phyloP scores from a whole-genome alignment of 371 early-diverging fungal species.

The Entomophthora muscae region DNA sequence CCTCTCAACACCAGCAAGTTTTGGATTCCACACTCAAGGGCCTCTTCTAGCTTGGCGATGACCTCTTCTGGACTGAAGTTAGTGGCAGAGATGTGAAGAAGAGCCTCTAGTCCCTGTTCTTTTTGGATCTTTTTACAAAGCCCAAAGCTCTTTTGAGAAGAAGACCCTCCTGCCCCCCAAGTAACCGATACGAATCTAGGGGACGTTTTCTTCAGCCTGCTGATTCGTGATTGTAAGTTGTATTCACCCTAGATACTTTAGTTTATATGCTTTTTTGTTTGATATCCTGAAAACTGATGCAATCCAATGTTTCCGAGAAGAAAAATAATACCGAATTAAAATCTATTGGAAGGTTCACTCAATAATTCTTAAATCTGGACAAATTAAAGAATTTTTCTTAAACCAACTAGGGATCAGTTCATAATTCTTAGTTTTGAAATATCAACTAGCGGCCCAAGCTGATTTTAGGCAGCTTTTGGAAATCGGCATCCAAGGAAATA shows the following conservation, averaged over 20 bases:
- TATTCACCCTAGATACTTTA: conserved; percentile 71
- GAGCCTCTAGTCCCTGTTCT: conserved; percentile 69
- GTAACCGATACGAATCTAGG: conserved; percentile 89
- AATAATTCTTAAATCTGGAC: no score
- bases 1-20: conserved; percentile 94
- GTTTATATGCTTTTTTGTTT: no score
- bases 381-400: no score
- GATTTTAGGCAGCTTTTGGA: no score
- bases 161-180: conserved; percentile 93
- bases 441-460: no score
- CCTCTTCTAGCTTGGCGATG: conserved; percentile 24
- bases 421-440: no score
- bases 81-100: conserved; percentile 94
- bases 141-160: conserved; percentile 66
- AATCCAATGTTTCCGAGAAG: no score
- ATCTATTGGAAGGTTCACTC: no score
- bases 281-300: no score
- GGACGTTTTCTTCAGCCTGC: conserved; percentile 62
- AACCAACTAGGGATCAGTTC: no score
- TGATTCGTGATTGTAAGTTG: conserved; percentile 83
- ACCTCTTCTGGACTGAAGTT: conserved; percentile 37
- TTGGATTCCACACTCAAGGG: conserved; percentile 72
- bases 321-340: no score
- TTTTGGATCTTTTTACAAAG: conserved; percentile 68
- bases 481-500: no score